Conservation (phyloP, 179 eudicot genomes). For the Dionaea muscipula region DNA sequence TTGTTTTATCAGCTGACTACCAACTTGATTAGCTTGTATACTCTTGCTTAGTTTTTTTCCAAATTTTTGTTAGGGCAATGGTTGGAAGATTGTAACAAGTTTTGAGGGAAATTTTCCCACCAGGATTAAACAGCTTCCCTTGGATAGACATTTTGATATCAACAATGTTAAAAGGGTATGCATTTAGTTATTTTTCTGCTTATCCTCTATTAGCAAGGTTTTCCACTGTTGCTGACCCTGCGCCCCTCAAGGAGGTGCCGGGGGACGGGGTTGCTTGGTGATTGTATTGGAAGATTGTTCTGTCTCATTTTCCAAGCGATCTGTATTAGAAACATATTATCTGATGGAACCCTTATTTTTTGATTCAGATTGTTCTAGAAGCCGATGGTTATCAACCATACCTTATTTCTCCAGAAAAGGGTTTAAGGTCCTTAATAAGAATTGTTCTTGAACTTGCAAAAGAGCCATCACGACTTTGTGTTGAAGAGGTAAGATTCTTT, state of each 20-base stretch:
- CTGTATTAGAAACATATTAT: neutral
- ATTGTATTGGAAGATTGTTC: too few species aligned
- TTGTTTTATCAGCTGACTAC: neutral
- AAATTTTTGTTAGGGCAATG: slow-evolving; percentile 52
- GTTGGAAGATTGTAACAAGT: slow-evolving; percentile 89
- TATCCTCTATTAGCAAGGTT: neutral
- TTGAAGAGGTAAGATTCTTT: slow-evolving; percentile 67
- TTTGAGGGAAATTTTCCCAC: slow-evolving; percentile 96
- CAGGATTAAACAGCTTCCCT: slow-evolving; percentile 90
- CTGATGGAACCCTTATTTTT: neutral
- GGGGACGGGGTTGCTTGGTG: too few species aligned
- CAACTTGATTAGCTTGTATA: neutral
- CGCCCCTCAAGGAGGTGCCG: neutral
- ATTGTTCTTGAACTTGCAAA: slow-evolving; percentile 87
- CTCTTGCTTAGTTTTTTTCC: slow-evolving; percentile 2
- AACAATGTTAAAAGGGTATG: slow-evolving; percentile 93
- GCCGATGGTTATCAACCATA: slow-evolving; percentile 99
- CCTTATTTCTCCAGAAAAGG: slow-evolving; percentile 98
- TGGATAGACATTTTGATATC: slow-evolving; percentile 92
- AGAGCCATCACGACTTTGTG: slow-evolving; percentile 96
- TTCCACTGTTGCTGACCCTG: too few species aligned
- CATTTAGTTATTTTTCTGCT: neutral
- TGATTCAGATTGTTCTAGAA: slow-evolving; percentile 75
- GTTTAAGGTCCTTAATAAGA: slow-evolving; percentile 84
- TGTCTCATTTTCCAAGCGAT: too few species aligned